phyloP scores from a whole-genome alignment of 129 eudicot species.

The Logfia minima region DNA sequence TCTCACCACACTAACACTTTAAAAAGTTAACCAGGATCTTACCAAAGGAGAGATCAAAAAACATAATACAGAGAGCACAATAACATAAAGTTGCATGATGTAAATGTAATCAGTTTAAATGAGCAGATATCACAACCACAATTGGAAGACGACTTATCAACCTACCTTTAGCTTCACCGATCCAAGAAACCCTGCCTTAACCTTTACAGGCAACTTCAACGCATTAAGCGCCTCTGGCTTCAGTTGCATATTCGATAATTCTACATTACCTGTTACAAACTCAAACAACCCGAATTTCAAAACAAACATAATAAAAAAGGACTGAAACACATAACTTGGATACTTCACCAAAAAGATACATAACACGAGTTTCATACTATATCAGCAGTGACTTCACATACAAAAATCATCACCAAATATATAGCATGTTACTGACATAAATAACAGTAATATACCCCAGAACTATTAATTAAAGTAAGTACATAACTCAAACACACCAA shows the following conservation, averaged over 20 bases:
- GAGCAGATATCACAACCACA: conserved; percentile 10
- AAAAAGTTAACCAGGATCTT: not conserved
- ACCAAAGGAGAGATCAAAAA: conserved; percentile 2
- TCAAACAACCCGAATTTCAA: conserved; percentile 20
- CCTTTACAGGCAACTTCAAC: conserved; percentile 89
- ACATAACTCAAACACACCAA: conserved; percentile 12
- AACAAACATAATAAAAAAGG: not conserved
- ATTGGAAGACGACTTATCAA: conserved; percentile 19
- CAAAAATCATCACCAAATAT: conserved; percentile 1
- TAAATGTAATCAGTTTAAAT: not conserved
- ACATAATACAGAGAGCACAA: not conserved
- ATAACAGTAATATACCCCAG: not conserved
- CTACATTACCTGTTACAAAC: conserved; percentile 79
- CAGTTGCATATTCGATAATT: conserved; percentile 91
- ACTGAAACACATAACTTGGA: not conserved
- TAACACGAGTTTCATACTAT: not conserved
- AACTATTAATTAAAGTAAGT: conserved; percentile 1
- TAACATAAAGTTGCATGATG: not conserved
- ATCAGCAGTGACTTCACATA: conserved; percentile 13
- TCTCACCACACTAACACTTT: not conserved
- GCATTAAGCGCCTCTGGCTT: conserved; percentile 99
- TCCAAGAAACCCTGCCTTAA: conserved; percentile 99
- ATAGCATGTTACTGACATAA: conserved; percentile 4
- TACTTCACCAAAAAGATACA: not conserved
- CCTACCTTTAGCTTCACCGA: conserved; percentile 94